Percentiles rank a stretch among this genome's conserved stretches.
Conservation (phyloP, 140 eudicot genomes). For the Bidens hawaiensis region DNA sequence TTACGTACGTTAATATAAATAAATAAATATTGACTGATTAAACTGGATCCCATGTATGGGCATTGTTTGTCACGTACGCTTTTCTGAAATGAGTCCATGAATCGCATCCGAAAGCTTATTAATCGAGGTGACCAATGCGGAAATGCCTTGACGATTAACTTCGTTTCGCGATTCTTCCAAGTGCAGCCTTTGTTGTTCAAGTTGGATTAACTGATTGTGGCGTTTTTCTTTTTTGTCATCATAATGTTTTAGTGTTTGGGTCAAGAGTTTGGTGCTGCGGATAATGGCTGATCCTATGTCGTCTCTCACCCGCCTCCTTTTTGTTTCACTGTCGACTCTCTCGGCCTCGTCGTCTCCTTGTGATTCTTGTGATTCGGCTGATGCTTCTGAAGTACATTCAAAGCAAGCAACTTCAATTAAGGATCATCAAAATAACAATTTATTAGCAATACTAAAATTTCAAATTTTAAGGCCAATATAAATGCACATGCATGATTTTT, state of each 20-base stretch:
- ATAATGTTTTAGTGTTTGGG: conserved; percentile 25
- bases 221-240: conserved; percentile 41
- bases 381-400: background rate
- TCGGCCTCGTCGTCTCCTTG: conserved; percentile 25
- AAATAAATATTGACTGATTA: background rate
- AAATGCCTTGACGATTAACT: conserved; percentile 40
- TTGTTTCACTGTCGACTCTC: conserved; percentile 22
- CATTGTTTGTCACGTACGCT: conserved; percentile 10
- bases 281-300: conserved; percentile 37
- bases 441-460: background rate
- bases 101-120: conserved; percentile 50
- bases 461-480: background rate
- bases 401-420: background rate
- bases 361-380: conserved; percentile 35
- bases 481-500: background rate
- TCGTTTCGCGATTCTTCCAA: conserved; percentile 26
- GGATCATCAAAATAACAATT: background rate
- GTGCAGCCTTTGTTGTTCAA: conserved; percentile 38
- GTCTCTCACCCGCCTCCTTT: conserved; percentile 31
- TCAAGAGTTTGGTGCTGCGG: conserved; percentile 28
- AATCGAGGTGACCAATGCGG: conserved; percentile 32
- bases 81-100: conserved; percentile 40
- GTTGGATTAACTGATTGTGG: conserved; percentile 43
- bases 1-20: background rate
- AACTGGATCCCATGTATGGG: background rate